These are phyloP conservation scores for Chaetomium globosum DNA, from an alignment of 2,329 filamentous ascomycete species.

Conservation along the genomic window DNA sequence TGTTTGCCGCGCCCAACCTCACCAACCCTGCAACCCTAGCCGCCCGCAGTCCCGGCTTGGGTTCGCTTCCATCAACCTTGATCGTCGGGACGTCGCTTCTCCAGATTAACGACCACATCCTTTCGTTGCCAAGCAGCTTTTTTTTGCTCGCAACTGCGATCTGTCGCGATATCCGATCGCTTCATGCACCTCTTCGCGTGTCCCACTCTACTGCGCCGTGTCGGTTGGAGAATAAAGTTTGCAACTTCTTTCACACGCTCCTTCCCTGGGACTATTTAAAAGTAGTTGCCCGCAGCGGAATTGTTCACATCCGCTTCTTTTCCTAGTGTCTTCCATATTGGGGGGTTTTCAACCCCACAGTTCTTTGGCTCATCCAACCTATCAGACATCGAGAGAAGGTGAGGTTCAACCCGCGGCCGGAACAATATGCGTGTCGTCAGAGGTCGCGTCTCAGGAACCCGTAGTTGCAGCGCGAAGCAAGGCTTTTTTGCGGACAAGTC, in stretches of 20 bases:
- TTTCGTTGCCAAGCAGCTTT: constrained; percentile 1
- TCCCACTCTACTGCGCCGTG: not conserved
- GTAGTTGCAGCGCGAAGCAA: not conserved
- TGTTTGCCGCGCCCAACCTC: constrained; percentile 21
- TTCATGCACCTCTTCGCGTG: constrained; percentile 16
- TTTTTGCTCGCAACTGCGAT: constrained; percentile 15
- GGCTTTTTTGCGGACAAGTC: too few relatives aligned
- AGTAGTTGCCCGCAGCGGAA: constrained; percentile 18
- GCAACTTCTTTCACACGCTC: not conserved
- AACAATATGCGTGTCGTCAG: not conserved
- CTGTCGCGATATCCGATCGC: constrained; percentile 19
- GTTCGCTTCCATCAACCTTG: constrained; percentile 19
- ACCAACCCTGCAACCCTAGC: constrained; percentile 16
- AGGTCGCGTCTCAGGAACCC: not conserved
- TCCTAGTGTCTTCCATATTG: not conserved
- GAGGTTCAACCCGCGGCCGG: not conserved
- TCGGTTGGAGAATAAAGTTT: not conserved
- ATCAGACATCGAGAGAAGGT: not conserved
- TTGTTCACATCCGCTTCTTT: constrained; percentile 22
- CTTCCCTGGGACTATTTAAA: not conserved
- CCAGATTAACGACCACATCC: constrained; percentile 13
- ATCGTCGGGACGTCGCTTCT: constrained; percentile 22
- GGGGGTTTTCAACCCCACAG: not conserved
- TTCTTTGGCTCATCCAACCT: not conserved
- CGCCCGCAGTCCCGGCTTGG: constrained; percentile 18